phyloP scores from a whole-genome alignment of 331 rosid species.

The Malus hybrid region DNA sequence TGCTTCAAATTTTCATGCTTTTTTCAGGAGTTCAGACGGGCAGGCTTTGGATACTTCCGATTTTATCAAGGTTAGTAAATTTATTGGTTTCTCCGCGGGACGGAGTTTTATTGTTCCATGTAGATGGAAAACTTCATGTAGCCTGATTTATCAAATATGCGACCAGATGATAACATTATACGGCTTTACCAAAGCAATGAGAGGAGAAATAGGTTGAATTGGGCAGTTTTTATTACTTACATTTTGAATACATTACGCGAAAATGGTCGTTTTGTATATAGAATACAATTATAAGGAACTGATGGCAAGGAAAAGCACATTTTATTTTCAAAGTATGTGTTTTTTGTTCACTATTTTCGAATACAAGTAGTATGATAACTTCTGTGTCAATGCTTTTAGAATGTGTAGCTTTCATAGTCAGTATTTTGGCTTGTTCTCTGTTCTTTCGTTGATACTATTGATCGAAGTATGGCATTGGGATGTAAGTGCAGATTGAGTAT shows the following conservation, averaged over 20 bases:
- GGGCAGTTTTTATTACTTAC: neutral
- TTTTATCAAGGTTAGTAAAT: conserved; percentile 52
- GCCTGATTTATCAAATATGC: neutral
- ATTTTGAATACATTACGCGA: neutral
- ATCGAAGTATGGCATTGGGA: neutral
- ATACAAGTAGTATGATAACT: neutral
- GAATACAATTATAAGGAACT: no score
- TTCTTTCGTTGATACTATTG: neutral
- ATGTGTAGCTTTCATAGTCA: neutral
- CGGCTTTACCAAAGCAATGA: neutral
- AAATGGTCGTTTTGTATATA: no score
- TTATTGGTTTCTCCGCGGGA: neutral
- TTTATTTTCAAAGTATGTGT: neutral
- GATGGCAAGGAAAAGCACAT: neutral
- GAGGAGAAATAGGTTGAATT: neutral
- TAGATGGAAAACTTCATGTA: neutral
- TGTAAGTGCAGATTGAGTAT: conserved; percentile 62
- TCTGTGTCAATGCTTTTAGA: neutral
- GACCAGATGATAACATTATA: neutral
- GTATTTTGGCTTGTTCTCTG: neutral
- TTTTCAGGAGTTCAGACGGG: conserved; percentile 51
- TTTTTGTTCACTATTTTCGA: neutral
- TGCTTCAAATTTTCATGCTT: neutral
- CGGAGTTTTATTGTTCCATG: neutral
- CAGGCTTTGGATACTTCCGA: conserved; percentile 35